Base-by-base conservation (phyloP, 345 rosid species). In the Excoecaria cochinchinensis region DNA sequence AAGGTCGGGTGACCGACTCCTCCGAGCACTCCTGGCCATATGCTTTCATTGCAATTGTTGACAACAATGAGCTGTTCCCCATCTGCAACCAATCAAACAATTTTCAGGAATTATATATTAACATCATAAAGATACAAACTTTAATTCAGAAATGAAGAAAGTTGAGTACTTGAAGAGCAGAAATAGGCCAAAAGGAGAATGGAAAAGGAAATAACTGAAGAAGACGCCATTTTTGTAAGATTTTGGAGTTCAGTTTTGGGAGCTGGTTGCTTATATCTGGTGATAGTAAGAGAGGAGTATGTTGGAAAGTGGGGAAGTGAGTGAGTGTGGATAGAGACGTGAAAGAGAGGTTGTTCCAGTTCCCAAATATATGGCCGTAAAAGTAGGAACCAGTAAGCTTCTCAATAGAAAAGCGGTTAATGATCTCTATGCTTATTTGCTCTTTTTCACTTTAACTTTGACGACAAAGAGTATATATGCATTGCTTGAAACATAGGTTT, bases 11-110 rank as follows among this genome's bases (percentile, higher is more conserved):
- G 93, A 59, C 92, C 93, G 13, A 87, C 92, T 11, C 86, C 69
- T 36, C 98, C 95, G 8, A 90, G 98, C 8, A 90, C 78, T 58
- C 91, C 98, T 0, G 98, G 98, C 98, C 98, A 93, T 81, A 91
- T 72, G 79, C 85, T 86, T 70, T 91, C 93, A 21, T 80, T 84
- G 81, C 95, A 93, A 84, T 93, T 93, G 83, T 93, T 93, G 47
- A 93, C 95, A 1, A 93, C 66, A 70, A 91, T 93, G 8, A 93
- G 88, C 61, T 93, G 93, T 38, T 83, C 82, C 62, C 90, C 98
- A 83, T 78, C 97, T 89, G 84, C 82, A 71, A 67, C 4, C 22
- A 57, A 19, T 51, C n/a, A 69, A 21, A 11, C 38, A 8, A 59
- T 9, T 59, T 51, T 42, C 53, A 59, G 62, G 17, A 39, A 60